Conservation (phyloP, 1,284 basidiomycete species). For the Vanrija sp. region DNA sequence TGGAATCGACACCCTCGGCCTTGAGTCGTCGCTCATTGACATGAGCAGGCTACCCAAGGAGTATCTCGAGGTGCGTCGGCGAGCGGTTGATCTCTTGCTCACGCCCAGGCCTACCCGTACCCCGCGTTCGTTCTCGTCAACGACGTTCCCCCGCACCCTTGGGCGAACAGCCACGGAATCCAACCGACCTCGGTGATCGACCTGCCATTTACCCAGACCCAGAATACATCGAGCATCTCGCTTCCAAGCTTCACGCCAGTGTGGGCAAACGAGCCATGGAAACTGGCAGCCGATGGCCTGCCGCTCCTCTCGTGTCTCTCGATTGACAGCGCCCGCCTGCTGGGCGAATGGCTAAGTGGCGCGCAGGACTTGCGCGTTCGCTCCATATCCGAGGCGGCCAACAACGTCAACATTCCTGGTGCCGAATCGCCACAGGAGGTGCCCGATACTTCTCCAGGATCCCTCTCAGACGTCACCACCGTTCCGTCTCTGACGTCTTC, state of each 20-base stretch:
- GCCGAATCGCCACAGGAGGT: too few species aligned
- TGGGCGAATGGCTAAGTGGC: conserved; percentile 38
- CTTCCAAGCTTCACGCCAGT: conserved; percentile 22
- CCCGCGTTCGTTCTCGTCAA: conserved; percentile 36
- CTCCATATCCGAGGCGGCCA: neutral
- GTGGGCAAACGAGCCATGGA: conserved; percentile 36
- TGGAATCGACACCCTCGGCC: too few species aligned
- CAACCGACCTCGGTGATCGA: neutral
- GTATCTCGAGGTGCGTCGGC: conserved; percentile 32
- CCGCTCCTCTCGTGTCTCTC: conserved; percentile 30
- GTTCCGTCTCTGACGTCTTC: neutral
- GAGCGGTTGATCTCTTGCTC: neutral
- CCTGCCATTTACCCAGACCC: neutral
- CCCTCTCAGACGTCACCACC: too few species aligned
- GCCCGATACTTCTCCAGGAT: too few species aligned
- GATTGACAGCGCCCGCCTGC: conserved; percentile 23
- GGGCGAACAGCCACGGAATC: too few species aligned
- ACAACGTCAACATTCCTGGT: too few species aligned
- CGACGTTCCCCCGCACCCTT: conserved; percentile 22
- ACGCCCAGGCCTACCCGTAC: conserved; percentile 34
- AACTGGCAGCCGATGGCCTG: conserved; percentile 18
- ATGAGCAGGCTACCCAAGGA: conserved; percentile 24
- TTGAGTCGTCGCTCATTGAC: conserved; percentile 9
- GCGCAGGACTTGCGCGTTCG: neutral
- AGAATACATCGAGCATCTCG: neutral